Evolutionary conservation across 306 rosid species (phyloP), one percentile per base, ranked within the genome.

Genomic region (Phaseolus lunatus): DNA sequence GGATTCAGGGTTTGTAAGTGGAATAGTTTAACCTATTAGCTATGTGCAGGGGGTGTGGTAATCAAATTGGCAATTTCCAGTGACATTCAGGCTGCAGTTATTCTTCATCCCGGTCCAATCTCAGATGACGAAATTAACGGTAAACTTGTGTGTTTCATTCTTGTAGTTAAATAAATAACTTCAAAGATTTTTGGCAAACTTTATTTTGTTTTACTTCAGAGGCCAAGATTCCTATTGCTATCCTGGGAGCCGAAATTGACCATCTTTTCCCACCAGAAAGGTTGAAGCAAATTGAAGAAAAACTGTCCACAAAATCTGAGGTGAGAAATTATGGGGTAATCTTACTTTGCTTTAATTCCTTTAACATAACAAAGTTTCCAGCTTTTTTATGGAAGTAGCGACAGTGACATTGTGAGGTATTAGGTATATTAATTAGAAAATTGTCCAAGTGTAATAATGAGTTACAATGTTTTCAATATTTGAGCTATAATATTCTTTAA

Each of bases 231-330:
- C 87, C 91, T 24, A 29, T 86, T 71, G 85, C 91, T 53, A 65
- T 87, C 56, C 53, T 86, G 56, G 90, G 86, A 72, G 89, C 90
- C 33, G 88, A 86, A 80, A 64, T 64, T 72, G 90, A 87, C 69
- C 22, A 9, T 31, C 0, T 1, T 45, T 80, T 76, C 57, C 77
- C 94, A 11, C 75, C 85, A 31, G 82, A 86, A 80, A 27, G 54
- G 23, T 35, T 87, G 84, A 86, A 80, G 74, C 80, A 86, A 65
- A 20, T 39, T 82, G 88, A 79, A 49, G 79, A 86, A 67, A 35
- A 52, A 19, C 72, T 84, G 80, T 70, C 83, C 22, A 44, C 16
- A 74, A 87, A 78, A 65, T n/a, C 81, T 59, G 84, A 82, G 88
- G 93, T 89, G 76, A 70, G 77, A 72, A 48, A 39, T 45, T 64